phyloP scores from a whole-genome alignment of 139 green algal species.

The Zygnema circumcarinatum region DNA sequence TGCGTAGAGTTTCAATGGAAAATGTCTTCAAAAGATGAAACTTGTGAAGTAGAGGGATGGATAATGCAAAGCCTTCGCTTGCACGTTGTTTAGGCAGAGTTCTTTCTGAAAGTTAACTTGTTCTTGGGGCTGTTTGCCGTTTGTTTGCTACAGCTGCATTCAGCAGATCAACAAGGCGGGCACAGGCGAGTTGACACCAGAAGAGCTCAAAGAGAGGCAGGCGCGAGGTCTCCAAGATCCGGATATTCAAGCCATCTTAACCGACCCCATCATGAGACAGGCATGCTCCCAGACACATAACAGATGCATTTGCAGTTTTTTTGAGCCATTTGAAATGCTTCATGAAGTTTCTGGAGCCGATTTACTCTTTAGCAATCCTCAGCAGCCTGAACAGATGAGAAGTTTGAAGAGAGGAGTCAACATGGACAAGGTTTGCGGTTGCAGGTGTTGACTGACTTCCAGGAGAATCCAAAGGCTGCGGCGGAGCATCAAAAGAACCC shows the following conservation, averaged over 20 bases:
- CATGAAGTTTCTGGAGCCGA: slow-evolving; percentile 6
- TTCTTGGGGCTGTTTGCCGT: too few species aligned
- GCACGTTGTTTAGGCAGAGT: too few species aligned
- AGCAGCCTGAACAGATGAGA: too few species aligned
- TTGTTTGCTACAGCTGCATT: slow-evolving; percentile 52
- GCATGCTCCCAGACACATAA: slow-evolving; percentile 42
- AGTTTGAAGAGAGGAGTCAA: too few species aligned
- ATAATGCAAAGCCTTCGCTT: too few species aligned
- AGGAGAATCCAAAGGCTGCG: slow-evolving; percentile 84
- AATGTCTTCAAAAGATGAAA: too few species aligned
- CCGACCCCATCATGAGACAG: slow-evolving; percentile 92
- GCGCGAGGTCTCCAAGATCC: slow-evolving; percentile 88
- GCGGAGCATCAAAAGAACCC: slow-evolving; percentile 85
- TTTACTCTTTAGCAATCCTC: background rate
- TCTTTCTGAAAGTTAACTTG: too few species aligned
- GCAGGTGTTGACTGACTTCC: slow-evolving; percentile 87
- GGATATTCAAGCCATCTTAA: slow-evolving; percentile 93
- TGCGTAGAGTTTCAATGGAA: too few species aligned
- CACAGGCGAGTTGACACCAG: slow-evolving; percentile 76
- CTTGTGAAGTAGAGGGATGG: too few species aligned
- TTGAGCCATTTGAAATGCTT: too few species aligned
- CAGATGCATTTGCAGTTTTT: too few species aligned
- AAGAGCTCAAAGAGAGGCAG: slow-evolving; percentile 90
- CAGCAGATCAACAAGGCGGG: slow-evolving; percentile 53
- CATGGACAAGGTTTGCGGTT: too few species aligned